phyloP scores from a whole-genome alignment of 2,329 filamentous ascomycete genomes.

The Fusarium nodosum region DNA sequence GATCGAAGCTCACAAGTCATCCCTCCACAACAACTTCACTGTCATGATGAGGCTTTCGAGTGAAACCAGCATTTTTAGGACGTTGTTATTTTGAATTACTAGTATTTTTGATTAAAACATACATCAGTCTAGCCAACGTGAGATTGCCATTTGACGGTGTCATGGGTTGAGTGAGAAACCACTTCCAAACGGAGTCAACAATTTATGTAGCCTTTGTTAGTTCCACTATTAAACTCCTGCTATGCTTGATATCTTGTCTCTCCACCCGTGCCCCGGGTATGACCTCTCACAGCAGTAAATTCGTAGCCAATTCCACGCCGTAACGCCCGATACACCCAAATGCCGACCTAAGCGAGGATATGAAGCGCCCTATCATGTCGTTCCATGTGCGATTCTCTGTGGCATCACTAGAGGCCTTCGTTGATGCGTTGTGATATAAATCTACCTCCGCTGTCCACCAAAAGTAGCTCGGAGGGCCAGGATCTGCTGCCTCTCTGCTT shows the following conservation, averaged over 20 bases:
- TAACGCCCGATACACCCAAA: conserved; percentile 39
- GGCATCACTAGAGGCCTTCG: neutral
- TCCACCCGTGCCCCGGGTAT: neutral
- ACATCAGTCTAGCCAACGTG: neutral
- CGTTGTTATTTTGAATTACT: neutral
- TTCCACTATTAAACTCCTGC: neutral
- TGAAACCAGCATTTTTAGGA: neutral
- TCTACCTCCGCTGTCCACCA: conserved; percentile 57
- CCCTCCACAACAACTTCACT: neutral
- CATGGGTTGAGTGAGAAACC: neutral
- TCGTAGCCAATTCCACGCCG: conserved; percentile 35
- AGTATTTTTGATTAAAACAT: neutral
- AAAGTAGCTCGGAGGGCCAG: conserved; percentile 79
- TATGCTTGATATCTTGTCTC: neutral
- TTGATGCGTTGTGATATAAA: neutral
- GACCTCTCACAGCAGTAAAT: conserved; percentile 13
- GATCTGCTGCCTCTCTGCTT: conserved; percentile 82
- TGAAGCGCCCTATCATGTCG: conserved; percentile 5
- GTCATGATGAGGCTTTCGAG: neutral
- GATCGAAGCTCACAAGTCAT: neutral
- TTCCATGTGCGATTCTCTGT: neutral
- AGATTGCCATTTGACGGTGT: neutral
- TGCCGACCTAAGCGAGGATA: conserved; percentile 19
- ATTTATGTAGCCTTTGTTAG: neutral
- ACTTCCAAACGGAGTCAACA: neutral